Evolutionary conservation across 371 early-diverging fungal species (phyloP).

Genomic region (Mortierella sp.): DNA sequence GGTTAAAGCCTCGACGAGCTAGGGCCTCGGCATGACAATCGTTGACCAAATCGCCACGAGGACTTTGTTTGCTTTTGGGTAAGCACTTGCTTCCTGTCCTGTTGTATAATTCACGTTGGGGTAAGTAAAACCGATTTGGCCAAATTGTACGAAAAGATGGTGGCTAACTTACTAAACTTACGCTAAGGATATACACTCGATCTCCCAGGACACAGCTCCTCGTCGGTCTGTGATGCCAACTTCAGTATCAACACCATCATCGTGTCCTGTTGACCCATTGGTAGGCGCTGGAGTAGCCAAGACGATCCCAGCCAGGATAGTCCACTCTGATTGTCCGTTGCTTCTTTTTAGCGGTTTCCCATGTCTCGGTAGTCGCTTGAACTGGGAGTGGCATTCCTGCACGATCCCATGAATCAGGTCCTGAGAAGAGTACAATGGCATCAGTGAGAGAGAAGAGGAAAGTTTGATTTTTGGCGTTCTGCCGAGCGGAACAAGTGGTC

Average conservation of each 20-base stretch:
- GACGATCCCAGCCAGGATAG: constrained; percentile 85
- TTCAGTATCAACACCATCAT: background rate
- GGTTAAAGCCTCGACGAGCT: constrained; percentile 80
- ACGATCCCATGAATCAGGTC: constrained; percentile 25
- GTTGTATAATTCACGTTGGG: background rate
- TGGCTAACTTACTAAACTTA: constrained; percentile 38
- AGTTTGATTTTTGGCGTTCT: too few species aligned
- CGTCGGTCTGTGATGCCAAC: background rate
- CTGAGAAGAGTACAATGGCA: constrained; percentile 18
- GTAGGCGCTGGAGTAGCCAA: constrained; percentile 22
- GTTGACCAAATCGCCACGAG: constrained; percentile 72
- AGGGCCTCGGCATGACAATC: constrained; percentile 90
- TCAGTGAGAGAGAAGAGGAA: background rate
- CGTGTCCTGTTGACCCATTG: background rate
- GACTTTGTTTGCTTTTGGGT: constrained; percentile 66
- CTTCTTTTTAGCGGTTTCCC: constrained; percentile 74
- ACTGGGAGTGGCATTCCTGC: constrained; percentile 49
- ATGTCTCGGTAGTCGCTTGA: constrained; percentile 65
- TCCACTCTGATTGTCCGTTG: constrained; percentile 78
- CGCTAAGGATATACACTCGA: constrained; percentile 76
- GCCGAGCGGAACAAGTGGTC: background rate
- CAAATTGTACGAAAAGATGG: too few species aligned
- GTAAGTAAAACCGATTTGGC: too few species aligned
- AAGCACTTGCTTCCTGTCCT: constrained; percentile 91
- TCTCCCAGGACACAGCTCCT: constrained; percentile 37